Conservation (phyloP, 371 early-diverging fungal species). For the Apophysomyces trapeziformis region DNA sequence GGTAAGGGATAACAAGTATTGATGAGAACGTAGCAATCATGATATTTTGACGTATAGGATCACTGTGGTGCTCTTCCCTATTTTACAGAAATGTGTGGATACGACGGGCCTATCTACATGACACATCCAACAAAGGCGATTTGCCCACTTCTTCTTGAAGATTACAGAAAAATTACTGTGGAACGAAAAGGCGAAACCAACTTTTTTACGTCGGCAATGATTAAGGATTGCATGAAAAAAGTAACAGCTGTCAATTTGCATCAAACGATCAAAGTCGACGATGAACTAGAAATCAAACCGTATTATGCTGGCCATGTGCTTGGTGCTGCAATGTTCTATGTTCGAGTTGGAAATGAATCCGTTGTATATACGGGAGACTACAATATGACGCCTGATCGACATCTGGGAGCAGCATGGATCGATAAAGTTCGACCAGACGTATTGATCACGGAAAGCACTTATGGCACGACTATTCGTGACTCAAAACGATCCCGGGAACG, state of each 20-base stretch:
- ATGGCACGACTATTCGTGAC: conserved; percentile 94
- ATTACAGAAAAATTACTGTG: conserved; percentile 87
- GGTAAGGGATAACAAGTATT: neutral
- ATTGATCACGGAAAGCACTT: conserved; percentile 96
- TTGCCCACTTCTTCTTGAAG: conserved; percentile 90
- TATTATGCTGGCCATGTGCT: conserved; percentile 99
- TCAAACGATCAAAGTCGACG: conserved; percentile 84
- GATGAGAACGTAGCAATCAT: neutral
- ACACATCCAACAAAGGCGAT: conserved; percentile 97
- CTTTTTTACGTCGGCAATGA: conserved; percentile 85
- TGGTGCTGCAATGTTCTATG: conserved; percentile 98
- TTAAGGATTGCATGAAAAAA: conserved; percentile 89
- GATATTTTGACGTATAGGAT: conserved; percentile 49
- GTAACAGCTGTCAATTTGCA: conserved; percentile 90
- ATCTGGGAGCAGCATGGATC: conserved; percentile 94
- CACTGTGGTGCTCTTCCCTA: conserved; percentile 97
- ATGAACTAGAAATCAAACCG: conserved; percentile 84
- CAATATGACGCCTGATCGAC: conserved; percentile 97
- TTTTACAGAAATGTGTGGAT: conserved; percentile 95
- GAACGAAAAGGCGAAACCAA: conserved; percentile 88
- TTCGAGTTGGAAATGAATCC: conserved; percentile 78
- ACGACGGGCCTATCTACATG: conserved; percentile 96
- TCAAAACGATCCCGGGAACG: conserved; percentile 92
- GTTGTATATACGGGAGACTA: conserved; percentile 98
- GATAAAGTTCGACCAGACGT: conserved; percentile 89